Conservation (phyloP, 257 asterid species). For the Linaria vulgaris region DNA sequence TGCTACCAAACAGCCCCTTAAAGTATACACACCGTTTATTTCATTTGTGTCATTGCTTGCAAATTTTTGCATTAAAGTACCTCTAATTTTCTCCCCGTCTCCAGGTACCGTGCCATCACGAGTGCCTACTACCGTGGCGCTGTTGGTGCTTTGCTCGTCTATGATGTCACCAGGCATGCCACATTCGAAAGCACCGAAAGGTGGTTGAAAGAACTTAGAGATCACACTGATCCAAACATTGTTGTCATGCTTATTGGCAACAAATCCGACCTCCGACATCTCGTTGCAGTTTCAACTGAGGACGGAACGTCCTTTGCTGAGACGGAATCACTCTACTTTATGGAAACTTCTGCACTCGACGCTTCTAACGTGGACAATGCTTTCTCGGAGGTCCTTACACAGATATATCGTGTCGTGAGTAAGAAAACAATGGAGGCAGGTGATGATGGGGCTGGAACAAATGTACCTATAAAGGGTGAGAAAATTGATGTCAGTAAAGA, state of each 20-base stretch:
- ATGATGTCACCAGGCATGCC: conserved; percentile 75
- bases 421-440: conserved; percentile 71
- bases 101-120: conserved; percentile 84
- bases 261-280: conserved; percentile 85
- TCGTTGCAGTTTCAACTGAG: conserved; percentile 73
- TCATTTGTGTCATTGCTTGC: background rate
- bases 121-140: conserved; percentile 93
- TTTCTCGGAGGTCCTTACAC: conserved; percentile 72
- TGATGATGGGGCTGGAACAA: conserved; percentile 40
- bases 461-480: conserved; percentile 69
- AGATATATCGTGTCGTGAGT: conserved; percentile 65
- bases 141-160: conserved; percentile 83
- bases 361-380: conserved; percentile 75
- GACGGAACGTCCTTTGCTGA: conserved; percentile 76
- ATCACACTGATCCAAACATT: conserved; percentile 79
- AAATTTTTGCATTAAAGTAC: conserved; percentile 15
- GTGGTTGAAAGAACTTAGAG: conserved; percentile 74
- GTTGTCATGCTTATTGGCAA: conserved; percentile 85
- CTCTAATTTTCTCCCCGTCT: conserved; percentile 1
- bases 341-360: conserved; percentile 87
- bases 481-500: conserved; percentile 72
- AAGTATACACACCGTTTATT: too few relatives aligned
- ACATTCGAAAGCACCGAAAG: conserved; percentile 75
- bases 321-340: conserved; percentile 76
- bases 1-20: too few relatives aligned